Percentiles rank a stretch among this genome's conserved stretches.
These are phyloP conservation scores for Phytophthora idaei DNA, from an alignment of 352 stramenopile species.

Conservation along the genomic window DNA sequence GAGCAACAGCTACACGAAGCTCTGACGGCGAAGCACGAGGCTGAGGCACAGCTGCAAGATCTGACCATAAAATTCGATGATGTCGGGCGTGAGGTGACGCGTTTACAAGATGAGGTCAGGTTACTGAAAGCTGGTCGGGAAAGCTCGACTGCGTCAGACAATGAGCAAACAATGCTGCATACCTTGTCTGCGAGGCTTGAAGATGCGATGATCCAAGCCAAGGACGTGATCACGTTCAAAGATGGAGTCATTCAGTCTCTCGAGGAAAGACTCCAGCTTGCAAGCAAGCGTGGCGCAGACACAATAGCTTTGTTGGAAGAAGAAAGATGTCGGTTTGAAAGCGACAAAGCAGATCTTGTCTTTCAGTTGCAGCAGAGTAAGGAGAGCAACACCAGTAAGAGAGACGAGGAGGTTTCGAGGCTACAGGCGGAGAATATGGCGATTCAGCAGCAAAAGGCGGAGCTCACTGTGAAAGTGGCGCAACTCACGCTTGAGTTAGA, in stretches of 20 bases:
- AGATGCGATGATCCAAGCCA: constrained; percentile 68
- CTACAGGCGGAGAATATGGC: constrained; percentile 15
- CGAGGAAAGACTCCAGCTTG: constrained; percentile 44
- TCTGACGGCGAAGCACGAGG: constrained; percentile 41
- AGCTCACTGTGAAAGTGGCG: constrained; percentile 35
- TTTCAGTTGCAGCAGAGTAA: constrained; percentile 31
- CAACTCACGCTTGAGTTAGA: constrained; percentile 44
- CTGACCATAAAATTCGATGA: constrained; percentile 53
- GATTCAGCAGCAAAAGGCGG: constrained; percentile 40
- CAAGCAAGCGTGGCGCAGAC: constrained; percentile 28
- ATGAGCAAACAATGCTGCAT: constrained; percentile 56
- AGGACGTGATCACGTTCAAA: constrained; percentile 74
- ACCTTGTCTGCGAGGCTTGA: constrained; percentile 61
- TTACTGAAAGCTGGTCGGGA: constrained; percentile 36
- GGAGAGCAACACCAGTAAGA: constrained; percentile 1
- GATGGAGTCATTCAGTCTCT: constrained; percentile 61
- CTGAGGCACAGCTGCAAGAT: constrained; percentile 41
- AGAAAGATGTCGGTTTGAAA: constrained; percentile 26
- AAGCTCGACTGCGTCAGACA: constrained; percentile 5
- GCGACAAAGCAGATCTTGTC: constrained; percentile 23
- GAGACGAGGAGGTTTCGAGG: constrained; percentile 24
- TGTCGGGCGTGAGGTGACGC: constrained; percentile 47
- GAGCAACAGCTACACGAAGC: constrained; percentile 60
- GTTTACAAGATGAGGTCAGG: constrained; percentile 52
- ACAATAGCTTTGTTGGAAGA: constrained; percentile 21